These are phyloP conservation scores for Tricholoma sp. DNA, from an alignment of 768 basidiomycete genomes.

Conservation along the genomic window DNA sequence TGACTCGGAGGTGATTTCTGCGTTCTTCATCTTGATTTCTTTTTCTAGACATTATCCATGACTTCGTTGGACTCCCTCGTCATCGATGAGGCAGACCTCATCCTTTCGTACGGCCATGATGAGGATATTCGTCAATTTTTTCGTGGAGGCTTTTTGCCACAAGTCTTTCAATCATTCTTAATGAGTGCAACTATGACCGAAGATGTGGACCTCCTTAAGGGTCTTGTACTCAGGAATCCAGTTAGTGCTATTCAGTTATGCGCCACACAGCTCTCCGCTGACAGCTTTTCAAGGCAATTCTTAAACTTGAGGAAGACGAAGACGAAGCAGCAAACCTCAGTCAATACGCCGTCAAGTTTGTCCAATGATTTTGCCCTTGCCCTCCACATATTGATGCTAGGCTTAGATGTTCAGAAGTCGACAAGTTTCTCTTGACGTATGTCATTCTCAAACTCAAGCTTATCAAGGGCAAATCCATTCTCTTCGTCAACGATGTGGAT, in stretches of 20 bases:
- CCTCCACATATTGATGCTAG: conserved; percentile 4
- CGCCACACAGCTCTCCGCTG: neutral
- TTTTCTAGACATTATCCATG: conserved; percentile 54
- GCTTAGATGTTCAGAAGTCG: conserved; percentile 74
- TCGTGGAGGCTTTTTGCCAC: conserved; percentile 65
- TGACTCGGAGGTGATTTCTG: neutral
- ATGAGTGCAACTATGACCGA: conserved; percentile 99
- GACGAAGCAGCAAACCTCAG: conserved; percentile 76
- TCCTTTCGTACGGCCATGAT: conserved; percentile 94
- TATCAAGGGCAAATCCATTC: conserved; percentile 91
- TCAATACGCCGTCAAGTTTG: conserved; percentile 79
- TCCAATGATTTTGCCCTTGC: neutral
- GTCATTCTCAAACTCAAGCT: conserved; percentile 96
- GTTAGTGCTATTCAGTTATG: conserved; percentile 40
- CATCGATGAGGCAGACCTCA: conserved; percentile 96
- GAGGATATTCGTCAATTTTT: conserved; percentile 77
- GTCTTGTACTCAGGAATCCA: conserved; percentile 80
- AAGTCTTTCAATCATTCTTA: conserved; percentile 84
- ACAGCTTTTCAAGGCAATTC: conserved; percentile 52
- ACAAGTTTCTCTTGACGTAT: conserved; percentile 95
- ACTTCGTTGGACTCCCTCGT: conserved; percentile 76
- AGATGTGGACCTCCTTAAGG: conserved; percentile 89
- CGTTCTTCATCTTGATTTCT: neutral
- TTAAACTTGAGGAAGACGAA: conserved; percentile 84
- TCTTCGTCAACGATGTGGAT: conserved; percentile 96